phyloP scores from a whole-genome alignment of 352 stramenopile genomes.

The Phytophthora crassamura region DNA sequence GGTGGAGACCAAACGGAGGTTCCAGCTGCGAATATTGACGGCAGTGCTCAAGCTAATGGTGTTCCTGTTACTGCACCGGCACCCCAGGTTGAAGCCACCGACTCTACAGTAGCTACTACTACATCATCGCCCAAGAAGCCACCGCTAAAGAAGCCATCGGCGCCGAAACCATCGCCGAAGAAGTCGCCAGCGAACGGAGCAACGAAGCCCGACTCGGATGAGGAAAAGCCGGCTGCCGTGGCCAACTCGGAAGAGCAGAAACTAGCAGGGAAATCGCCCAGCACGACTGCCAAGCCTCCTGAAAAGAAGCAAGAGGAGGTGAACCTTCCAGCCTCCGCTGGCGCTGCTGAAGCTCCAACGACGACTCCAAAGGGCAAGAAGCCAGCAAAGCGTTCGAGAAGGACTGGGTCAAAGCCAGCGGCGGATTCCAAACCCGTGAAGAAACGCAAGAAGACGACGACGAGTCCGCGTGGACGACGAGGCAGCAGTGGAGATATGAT shows the following conservation, averaged over 20 bases:
- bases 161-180: neutral
- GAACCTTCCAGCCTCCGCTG: constrained; percentile 8
- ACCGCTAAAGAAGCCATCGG: neutral
- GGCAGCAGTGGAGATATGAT: constrained; percentile 18
- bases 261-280: neutral
- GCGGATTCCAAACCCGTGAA: constrained; percentile 3
- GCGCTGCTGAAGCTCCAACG: constrained; percentile 3
- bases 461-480: constrained; percentile 14
- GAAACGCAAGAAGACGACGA: constrained; percentile 31
- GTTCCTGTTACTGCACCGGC: no score
- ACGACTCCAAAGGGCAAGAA: constrained; percentile 17
- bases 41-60: neutral
- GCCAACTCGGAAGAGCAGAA: neutral
- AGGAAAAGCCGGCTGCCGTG: constrained; percentile 2
- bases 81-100: neutral
- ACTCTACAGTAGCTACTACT: neutral
- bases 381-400: constrained; percentile 25
- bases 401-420: constrained; percentile 8
- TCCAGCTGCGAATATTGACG: constrained; percentile 8
- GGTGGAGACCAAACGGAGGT: constrained; percentile 8
- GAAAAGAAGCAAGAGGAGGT: neutral
- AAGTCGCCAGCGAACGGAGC: neutral
- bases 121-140: neutral
- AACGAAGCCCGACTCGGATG: neutral
- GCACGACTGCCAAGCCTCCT: neutral